phyloP scores from a whole-genome alignment of 306 rosid genomes.

The Alnus glutinosa region DNA sequence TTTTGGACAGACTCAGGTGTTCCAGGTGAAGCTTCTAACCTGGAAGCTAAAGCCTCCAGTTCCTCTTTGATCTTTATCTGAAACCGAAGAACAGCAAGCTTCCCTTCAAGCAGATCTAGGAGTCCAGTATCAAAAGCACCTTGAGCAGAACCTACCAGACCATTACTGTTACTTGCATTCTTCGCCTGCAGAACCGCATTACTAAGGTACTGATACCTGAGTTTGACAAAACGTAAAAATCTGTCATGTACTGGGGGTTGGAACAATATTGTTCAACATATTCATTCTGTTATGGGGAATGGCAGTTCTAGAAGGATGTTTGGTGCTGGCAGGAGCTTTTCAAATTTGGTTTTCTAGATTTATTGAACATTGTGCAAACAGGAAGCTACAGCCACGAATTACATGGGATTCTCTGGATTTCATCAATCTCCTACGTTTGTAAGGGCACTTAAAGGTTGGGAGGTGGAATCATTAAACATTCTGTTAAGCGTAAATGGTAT shows the following conservation, averaged over 20 bases:
- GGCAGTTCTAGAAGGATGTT: neutral
- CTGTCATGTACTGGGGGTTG: constrained; percentile 13
- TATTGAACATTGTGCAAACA: neutral
- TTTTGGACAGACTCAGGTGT: constrained; percentile 52
- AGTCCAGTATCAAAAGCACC: constrained; percentile 73
- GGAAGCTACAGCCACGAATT: neutral
- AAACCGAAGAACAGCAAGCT: constrained; percentile 95
- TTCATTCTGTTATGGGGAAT: neutral
- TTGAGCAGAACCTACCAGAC: constrained; percentile 62
- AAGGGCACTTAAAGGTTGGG: neutral
- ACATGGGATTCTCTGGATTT: neutral
- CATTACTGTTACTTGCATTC: constrained; percentile 65
- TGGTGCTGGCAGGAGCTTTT: neutral
- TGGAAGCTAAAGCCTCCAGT: constrained; percentile 71
- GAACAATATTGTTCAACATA: neutral
- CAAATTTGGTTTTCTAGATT: neutral
- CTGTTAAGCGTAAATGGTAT: too few species aligned
- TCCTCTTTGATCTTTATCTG: constrained; percentile 90
- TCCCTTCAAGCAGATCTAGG: constrained; percentile 94
- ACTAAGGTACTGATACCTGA: constrained; percentile 88
- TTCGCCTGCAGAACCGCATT: constrained; percentile 96
- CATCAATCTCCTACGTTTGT: too few species aligned
- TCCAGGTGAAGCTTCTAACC: constrained; percentile 57
- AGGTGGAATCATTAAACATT: neutral
- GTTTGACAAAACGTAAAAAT: constrained; percentile 31